Evolutionary conservation across 441 rosid species (phyloP), one percentile per base, ranked within the genome.

Genomic region (Biscutella laevigata): DNA sequence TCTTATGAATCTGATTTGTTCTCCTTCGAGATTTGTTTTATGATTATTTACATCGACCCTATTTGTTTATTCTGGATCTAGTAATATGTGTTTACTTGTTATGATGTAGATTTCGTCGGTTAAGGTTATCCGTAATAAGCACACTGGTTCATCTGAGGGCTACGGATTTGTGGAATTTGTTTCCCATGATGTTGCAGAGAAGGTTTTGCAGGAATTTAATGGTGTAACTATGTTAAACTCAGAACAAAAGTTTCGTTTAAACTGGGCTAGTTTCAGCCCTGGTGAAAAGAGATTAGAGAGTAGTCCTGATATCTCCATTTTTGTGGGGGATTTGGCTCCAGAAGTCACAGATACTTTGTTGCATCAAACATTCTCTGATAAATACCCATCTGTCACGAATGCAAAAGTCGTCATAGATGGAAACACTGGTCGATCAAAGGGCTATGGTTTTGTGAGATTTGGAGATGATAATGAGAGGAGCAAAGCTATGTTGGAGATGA

Each of bases 381-480:
- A 66, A 72, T 90, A 79, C 63, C 77, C 87, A 12, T 90, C 95
- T 25, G 92, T 84, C 71, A 90, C 82, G 74, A 76, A 82, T 59
- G 97, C 91, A 17, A 90, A 90, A 73, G 94, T 90, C 14, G 97
- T 90, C 49, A 63, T 84, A 46, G 97, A 90, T 76, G 82, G 71
- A 59, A 84, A 68, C 61, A 86, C 97, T 29, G 83, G 92, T 34
- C 89, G 94, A 49, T 84, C 97, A 26, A 90, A 86, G 57, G 97
- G 97, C 43, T 90, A 86, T 46, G 97, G 97, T 15, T 90, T 90
- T 76, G 97, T 89, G 70, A 84, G 94, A 66, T 89, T 89, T 60
- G 95, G 91, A 42, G 95, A 89, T 57, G 95, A 84, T 45, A 64
- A 8, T 59, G 97, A 90, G 53, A 83, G 83, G 64, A 64, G 75